These are phyloP conservation scores for Capronia epimyces DNA, from an alignment of 2,329 filamentous ascomycete species.

Conservation along the genomic window DNA sequence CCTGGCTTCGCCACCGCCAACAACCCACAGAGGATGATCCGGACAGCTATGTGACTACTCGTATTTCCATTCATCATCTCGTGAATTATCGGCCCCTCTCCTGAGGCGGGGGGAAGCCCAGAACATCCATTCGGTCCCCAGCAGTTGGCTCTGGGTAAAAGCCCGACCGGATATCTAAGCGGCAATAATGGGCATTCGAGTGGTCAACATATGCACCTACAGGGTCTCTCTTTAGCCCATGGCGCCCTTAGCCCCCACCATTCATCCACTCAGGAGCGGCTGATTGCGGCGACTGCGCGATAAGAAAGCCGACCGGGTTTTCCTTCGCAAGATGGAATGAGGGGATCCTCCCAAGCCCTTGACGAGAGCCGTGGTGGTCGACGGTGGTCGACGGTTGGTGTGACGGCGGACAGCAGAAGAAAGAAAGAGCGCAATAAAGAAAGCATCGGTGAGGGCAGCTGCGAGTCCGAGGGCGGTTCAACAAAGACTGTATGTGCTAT, in stretches of 20 bases:
- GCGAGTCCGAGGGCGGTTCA: too few relatives aligned
- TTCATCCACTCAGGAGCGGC: not conserved
- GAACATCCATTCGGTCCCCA: not conserved
- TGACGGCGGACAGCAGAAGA: too few relatives aligned
- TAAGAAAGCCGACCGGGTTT: conserved; percentile 5
- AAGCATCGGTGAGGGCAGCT: too few relatives aligned
- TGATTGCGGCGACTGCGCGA: not conserved
- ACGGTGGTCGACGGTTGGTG: too few relatives aligned
- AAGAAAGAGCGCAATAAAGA: too few relatives aligned
- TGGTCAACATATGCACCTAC: not conserved
- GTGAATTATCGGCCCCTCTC: not conserved
- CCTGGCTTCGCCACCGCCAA: not conserved
- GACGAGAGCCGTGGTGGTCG: not conserved
- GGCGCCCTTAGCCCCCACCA: not conserved
- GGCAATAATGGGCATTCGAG: not conserved
- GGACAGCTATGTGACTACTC: not conserved
- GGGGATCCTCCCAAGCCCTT: not conserved
- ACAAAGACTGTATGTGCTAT: too few relatives aligned
- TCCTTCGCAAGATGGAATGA: not conserved
- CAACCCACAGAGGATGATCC: not conserved
- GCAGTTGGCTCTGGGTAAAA: not conserved
- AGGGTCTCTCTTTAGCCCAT: not conserved
- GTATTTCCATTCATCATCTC: not conserved
- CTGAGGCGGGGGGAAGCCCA: not conserved
- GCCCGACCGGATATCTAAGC: not conserved